Evolutionary conservation across 306 rosid genomes (phyloP).

Genomic region (Canavalia ensiformis): DNA sequence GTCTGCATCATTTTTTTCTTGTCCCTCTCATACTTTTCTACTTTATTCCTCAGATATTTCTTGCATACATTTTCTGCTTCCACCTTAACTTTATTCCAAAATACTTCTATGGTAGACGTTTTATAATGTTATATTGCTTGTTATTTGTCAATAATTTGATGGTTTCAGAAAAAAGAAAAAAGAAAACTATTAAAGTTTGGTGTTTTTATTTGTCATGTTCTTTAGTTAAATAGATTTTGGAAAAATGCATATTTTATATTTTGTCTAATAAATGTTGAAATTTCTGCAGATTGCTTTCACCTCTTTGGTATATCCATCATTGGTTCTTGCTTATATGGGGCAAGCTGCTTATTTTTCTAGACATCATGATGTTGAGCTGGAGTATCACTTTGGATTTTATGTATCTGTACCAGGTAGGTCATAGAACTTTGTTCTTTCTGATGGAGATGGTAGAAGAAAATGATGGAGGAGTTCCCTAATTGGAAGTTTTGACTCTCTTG

Average conservation of each 20-base stretch:
- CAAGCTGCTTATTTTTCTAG: slow-evolving; percentile 93
- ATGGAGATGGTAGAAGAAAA: slow-evolving; percentile 37
- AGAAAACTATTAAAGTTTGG: neutral
- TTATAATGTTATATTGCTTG: neutral
- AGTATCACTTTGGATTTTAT: slow-evolving; percentile 72
- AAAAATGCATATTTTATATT: slow-evolving; percentile 30
- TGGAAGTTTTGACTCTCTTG: slow-evolving; percentile 29
- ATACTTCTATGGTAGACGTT: neutral
- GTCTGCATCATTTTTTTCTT: neutral
- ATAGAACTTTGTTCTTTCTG: slow-evolving; percentile 25
- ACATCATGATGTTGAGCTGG: slow-evolving; percentile 53
- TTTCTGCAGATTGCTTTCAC: slow-evolving; percentile 94
- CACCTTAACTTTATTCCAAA: slow-evolving; percentile 8
- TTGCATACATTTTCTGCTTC: neutral
- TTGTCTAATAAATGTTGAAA: neutral
- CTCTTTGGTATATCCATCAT: slow-evolving; percentile 87
- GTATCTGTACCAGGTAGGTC: slow-evolving; percentile 90
- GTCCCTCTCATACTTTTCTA: neutral
- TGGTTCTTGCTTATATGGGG: slow-evolving; percentile 95
- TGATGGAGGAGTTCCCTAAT: slow-evolving; percentile 37
- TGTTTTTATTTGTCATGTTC: neutral
- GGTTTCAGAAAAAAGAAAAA: neutral
- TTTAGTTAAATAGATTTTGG: slow-evolving; percentile 4
- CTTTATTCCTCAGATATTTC: slow-evolving; percentile 17
- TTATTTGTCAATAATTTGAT: neutral